Percentiles rank a stretch among this genome's conserved stretches.
Conservation (phyloP, 192 early-diverging fungal genomes). For the Piromyces finnis region DNA sequence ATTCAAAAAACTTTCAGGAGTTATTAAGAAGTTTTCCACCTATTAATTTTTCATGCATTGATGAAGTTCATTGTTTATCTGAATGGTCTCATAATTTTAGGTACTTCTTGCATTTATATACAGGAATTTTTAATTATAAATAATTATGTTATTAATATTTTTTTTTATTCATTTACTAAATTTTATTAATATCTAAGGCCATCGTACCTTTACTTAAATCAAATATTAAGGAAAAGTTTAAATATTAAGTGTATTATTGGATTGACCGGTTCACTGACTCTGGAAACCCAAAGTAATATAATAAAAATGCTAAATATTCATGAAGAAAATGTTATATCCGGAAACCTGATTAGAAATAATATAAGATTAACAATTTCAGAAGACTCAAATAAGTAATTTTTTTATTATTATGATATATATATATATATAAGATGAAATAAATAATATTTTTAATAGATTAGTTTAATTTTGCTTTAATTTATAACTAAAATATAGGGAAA, state of each 20-base stretch:
- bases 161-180: too few species aligned
- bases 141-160: too few species aligned
- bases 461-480: too few species aligned
- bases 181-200: conserved; percentile 5
- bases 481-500: too few species aligned
- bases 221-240: conserved; percentile 21
- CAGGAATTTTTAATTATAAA: too few species aligned
- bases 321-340: conserved; percentile 24
- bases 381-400: conserved; percentile 7
- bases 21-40: conserved; percentile 31
- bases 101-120: too few species aligned
- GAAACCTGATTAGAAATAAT: conserved; percentile 33
- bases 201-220: conserved; percentile 37
- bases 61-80: conserved; percentile 68
- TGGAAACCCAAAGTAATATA: conserved; percentile 22
- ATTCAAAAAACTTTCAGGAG: conserved; percentile 33
- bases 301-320: conserved; percentile 39
- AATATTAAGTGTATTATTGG: conserved; percentile 32
- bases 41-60: conserved; percentile 46
- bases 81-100: conserved; percentile 80
- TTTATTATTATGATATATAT: too few species aligned
- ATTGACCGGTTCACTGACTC: conserved; percentile 57
- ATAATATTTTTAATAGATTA: too few species aligned
- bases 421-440: too few species aligned
- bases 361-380: conserved; percentile 32